These are phyloP conservation scores for Eimeria brunetti DNA, from an alignment of 169 alveolate genomes.

Conservation along the genomic window DNA sequence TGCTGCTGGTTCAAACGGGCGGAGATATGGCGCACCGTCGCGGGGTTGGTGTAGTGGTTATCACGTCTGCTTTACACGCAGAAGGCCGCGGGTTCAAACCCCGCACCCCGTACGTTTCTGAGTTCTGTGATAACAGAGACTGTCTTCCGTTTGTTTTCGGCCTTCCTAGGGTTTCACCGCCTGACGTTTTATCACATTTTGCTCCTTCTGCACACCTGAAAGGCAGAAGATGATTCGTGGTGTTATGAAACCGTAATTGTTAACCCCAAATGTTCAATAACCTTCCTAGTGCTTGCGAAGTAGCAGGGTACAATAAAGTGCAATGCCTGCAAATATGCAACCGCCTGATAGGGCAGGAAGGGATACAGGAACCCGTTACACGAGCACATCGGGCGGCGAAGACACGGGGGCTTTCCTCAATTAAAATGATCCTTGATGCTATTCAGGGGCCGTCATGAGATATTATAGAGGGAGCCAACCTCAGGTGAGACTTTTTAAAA, in stretches of 20 bases:
- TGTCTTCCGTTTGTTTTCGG: neutral
- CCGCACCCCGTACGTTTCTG: conserved; percentile 82
- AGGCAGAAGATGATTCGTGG: neutral
- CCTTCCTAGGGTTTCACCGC: neutral
- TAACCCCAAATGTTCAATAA: neutral
- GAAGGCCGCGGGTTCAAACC: conserved; percentile 91
- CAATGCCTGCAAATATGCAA: neutral
- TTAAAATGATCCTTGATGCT: no score
- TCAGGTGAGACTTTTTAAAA: no score
- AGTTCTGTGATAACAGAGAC: neutral
- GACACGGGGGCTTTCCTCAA: neutral
- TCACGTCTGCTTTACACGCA: conserved; percentile 90
- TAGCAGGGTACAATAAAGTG: neutral
- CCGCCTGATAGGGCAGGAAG: neutral
- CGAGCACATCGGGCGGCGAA: neutral
- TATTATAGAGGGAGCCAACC: neutral
- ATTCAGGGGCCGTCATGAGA: no score
- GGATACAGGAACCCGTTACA: neutral
- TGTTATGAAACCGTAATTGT: neutral
- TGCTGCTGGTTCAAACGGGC: neutral
- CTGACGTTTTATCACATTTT: neutral
- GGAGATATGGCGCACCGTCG: neutral
- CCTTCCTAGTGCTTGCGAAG: neutral
- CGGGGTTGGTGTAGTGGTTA: conserved; percentile 85
- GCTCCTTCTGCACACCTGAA: neutral